These are phyloP conservation scores for Olyra latifolia DNA, from an alignment of 176 grass and related monocot species.

Conservation along the genomic window DNA sequence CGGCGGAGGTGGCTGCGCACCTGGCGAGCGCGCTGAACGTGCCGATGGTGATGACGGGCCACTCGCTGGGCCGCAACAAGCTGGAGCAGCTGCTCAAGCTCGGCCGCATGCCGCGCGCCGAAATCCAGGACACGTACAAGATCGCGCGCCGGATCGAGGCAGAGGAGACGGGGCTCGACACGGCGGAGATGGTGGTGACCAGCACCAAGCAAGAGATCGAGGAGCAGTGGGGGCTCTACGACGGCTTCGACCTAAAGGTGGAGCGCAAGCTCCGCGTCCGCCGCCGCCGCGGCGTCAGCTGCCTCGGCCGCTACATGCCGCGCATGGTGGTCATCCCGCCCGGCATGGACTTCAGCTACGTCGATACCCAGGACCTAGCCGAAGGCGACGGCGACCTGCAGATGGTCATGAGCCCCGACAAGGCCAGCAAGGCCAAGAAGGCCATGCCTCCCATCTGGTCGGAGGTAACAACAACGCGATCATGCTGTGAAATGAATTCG, in stretches of 20 bases:
- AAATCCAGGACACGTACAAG: constrained; percentile 76
- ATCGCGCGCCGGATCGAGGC: constrained; percentile 76
- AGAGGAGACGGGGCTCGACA: constrained; percentile 74
- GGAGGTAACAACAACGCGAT: constrained; percentile 35
- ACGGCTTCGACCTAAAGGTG: constrained; percentile 74
- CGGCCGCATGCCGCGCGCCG: constrained; percentile 46
- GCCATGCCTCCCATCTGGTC: constrained; percentile 89
- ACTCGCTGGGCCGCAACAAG: constrained; percentile 95
- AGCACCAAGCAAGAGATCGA: constrained; percentile 94
- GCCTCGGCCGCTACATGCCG: constrained; percentile 87
- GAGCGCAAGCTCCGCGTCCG: constrained; percentile 84
- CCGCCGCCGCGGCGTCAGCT: constrained; percentile 60
- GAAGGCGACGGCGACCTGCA: constrained; percentile 66
- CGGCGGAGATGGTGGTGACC: constrained; percentile 86
- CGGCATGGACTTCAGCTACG: constrained; percentile 97
- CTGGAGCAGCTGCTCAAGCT: constrained; percentile 87
- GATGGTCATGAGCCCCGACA: constrained; percentile 47
- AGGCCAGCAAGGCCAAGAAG: constrained; percentile 57
- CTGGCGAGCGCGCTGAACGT: constrained; percentile 67
- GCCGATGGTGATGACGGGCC: constrained; percentile 96
- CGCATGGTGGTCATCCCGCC: constrained; percentile 94
- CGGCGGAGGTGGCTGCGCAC: constrained; percentile 73
- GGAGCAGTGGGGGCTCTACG: constrained; percentile 96
- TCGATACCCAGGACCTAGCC: constrained; percentile 51
- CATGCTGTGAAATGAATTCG: neutral